Evolutionary conservation across 2,329 filamentous ascomycete genomes (phyloP).

Genomic region (Hypoxylon rubiginosum): DNA sequence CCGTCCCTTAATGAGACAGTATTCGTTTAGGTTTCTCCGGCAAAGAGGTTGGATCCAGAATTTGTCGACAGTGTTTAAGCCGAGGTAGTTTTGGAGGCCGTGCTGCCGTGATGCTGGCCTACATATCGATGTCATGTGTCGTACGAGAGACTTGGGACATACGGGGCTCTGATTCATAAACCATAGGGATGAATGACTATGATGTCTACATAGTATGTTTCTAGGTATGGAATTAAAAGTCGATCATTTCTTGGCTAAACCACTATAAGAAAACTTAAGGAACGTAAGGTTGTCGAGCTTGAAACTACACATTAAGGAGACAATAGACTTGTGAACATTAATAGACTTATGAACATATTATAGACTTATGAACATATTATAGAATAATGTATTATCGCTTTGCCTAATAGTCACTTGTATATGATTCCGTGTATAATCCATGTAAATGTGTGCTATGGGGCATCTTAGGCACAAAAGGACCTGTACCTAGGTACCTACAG

Average conservation of each 20-base stretch:
- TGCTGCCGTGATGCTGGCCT: background rate
- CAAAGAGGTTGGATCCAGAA: constrained; percentile 25
- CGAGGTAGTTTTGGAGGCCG: constrained; percentile 8
- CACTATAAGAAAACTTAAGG: background rate
- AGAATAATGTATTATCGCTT: background rate
- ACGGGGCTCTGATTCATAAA: background rate
- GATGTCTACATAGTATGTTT: background rate
- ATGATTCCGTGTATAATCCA: background rate
- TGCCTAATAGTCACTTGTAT: background rate
- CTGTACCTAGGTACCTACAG: background rate
- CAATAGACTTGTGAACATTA: background rate
- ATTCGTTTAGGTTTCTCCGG: constrained; percentile 23
- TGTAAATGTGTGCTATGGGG: background rate
- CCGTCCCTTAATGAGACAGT: constrained; percentile 25
- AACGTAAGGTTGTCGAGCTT: background rate
- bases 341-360: background rate
- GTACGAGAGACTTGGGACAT: background rate
- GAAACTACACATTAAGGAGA: background rate
- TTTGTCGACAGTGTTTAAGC: constrained; percentile 5
- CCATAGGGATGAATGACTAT: background rate
- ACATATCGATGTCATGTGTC: background rate
- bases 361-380: background rate
- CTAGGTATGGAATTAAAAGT: background rate
- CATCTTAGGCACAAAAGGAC: background rate
- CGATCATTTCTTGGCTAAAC: constrained; percentile 6